Evolutionary conservation across 257 asterid species (phyloP).

Genomic region (Scutellaria baicalensis): DNA sequence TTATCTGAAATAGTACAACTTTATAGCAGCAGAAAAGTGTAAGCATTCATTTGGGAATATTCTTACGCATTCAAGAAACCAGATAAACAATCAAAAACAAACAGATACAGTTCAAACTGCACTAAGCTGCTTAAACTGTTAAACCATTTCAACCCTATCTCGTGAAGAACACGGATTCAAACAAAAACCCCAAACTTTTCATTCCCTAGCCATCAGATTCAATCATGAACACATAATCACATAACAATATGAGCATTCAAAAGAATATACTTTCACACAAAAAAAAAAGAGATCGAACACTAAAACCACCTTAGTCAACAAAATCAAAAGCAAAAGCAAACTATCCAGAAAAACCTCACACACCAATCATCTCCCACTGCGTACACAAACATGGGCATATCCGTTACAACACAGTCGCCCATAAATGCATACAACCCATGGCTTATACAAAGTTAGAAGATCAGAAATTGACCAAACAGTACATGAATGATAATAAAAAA

Average conservation of each 20-base stretch:
- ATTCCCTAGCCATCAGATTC: background rate
- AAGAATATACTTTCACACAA: background rate
- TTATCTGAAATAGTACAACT: background rate
- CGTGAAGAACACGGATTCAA: background rate
- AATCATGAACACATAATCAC: background rate
- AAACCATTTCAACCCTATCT: background rate
- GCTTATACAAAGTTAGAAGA: background rate
- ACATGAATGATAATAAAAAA: background rate
- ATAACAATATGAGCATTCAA: background rate
- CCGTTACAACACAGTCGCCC: background rate
- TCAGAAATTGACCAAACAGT: background rate
- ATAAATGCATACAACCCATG: background rate
- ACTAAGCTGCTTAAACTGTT: background rate
- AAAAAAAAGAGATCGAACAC: constrained; percentile 6
- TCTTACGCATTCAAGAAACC: background rate
- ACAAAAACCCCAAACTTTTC: background rate
- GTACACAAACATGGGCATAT: background rate
- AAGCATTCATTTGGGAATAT: background rate
- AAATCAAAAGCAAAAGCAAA: constrained; percentile 1
- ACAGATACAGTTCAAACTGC: background rate
- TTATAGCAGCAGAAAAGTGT: background rate
- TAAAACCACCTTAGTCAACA: background rate
- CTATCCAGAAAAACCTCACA: background rate
- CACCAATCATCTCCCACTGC: background rate
- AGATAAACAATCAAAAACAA: background rate